Conservation (phyloP, 2,329 filamentous ascomycete species). For the Monosporascus sp. region DNA sequence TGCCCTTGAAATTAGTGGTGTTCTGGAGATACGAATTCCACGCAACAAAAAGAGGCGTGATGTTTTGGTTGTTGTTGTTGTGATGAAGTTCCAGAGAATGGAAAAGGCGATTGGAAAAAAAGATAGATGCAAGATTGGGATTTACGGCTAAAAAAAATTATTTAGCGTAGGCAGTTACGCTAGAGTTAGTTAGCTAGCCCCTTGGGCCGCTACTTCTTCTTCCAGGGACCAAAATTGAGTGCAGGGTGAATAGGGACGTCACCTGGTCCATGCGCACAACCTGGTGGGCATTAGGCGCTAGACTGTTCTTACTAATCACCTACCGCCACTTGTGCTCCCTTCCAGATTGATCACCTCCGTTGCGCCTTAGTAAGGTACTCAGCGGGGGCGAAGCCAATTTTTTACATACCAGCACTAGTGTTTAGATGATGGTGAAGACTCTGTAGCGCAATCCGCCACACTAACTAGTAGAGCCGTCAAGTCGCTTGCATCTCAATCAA, state of each 20-base stretch:
- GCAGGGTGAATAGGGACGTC: neutral
- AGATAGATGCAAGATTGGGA: constrained; percentile 5
- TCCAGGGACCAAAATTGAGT: neutral
- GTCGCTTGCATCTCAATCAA: no score
- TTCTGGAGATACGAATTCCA: neutral
- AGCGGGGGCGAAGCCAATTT: no score
- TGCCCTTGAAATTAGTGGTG: neutral
- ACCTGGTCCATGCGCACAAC: no score
- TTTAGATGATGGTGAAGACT: no score
- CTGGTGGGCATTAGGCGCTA: no score
- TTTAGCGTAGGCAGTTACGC: neutral
- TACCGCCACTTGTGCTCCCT: no score
- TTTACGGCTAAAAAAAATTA: neutral
- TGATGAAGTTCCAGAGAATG: constrained; percentile 3
- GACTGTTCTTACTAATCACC: no score
- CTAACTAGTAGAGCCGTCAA: no score
- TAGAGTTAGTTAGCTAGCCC: neutral
- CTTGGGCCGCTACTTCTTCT: neutral
- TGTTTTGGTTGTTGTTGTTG: neutral
- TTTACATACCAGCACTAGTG: no score
- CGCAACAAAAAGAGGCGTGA: neutral
- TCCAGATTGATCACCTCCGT: no score
- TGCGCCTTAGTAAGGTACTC: no score
- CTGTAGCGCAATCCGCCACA: no score
- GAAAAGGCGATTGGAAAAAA: constrained; percentile 4